Conservation (phyloP, 768 basidiomycete species). For the Sporobolomyces phaffii region DNA sequence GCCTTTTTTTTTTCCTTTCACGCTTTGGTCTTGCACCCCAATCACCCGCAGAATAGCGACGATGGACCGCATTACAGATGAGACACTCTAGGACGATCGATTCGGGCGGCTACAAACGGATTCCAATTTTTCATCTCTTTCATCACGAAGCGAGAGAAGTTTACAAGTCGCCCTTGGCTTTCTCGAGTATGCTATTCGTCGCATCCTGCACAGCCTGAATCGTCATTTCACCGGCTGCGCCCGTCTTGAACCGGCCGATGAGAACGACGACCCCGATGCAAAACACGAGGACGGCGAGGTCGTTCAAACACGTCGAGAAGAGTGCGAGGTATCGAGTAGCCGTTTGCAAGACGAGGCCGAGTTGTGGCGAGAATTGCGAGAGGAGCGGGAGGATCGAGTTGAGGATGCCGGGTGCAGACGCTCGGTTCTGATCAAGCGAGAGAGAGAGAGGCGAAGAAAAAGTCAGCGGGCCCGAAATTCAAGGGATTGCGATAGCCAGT, state of each 20-base stretch:
- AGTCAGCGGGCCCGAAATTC: not conserved
- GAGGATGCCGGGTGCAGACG: slow-evolving; percentile 38
- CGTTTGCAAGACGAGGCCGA: slow-evolving; percentile 34
- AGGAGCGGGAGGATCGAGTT: slow-evolving; percentile 39
- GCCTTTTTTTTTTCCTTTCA: no score
- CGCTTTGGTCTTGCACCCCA: no score
- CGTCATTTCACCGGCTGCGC: not conserved
- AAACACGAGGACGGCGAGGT: slow-evolving; percentile 42
- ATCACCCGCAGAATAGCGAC: no score
- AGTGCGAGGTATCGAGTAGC: slow-evolving; percentile 38
- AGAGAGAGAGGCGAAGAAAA: not conserved
- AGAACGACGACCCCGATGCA: slow-evolving; percentile 32
- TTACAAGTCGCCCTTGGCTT: slow-evolving; percentile 27
- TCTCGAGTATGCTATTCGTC: slow-evolving; percentile 5
- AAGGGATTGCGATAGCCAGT: no score
- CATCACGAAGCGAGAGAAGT: not conserved
- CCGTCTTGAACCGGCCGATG: slow-evolving; percentile 24
- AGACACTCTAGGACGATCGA: no score
- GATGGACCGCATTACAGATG: no score
- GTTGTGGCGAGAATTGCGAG: slow-evolving; percentile 39
- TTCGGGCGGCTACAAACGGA: slow-evolving; percentile 37
- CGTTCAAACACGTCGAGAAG: slow-evolving; percentile 39
- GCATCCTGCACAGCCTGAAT: slow-evolving; percentile 2
- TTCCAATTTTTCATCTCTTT: not conserved
- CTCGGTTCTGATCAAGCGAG: slow-evolving; percentile 34